Base-by-base conservation (phyloP, 169 alveolate genomes). In the Cryptosporidium sp. region DNA sequence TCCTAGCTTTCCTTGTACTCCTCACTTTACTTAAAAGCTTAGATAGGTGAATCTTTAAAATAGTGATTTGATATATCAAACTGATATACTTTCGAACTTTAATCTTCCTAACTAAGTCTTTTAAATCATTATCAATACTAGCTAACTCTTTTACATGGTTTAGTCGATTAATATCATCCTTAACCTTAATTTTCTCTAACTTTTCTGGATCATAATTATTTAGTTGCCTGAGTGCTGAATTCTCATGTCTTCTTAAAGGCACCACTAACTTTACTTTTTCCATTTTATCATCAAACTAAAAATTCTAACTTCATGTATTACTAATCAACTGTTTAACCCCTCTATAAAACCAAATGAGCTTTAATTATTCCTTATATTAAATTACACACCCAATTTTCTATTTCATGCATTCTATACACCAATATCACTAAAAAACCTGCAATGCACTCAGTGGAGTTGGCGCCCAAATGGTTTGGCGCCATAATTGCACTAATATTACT, bases 121-220 rank as follows among this genome's bases (percentile, higher is more conserved):
- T 52, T 23, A 73, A 41, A 4, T 73, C 59, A 29, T 35, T 55
- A 4, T 58, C 86, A 52, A 73, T 73, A 23, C 18, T 73, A 35
- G 2, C n/a, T 9, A 73, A 59, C 52, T 73, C 86, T 23, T 65
- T 55, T 16, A 71, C 51, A 35, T 48, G 68, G 6, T 16, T 43
- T 1, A 71, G 21, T 9, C 61, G 39, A 35, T 51, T 71, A 4
- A 73, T 18, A 3, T 51, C 70, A 12, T 73, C 86, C 55, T 41
- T 23, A 31, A 33, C 31, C 10, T 37, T 73, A 51, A 73, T 73
- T 14, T 55, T 52, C 21, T 73, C 70, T 16, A 73, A n/a, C 37
- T 35, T 33, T 3, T 37, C 39, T 7, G 29, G 43, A 12, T 73
- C 71, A 35, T 73, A 73, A 26, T 4, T n/a, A 12, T 37, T 9